phyloP scores from a whole-genome alignment of 441 rosid genomes.

The Erodium trifolium region DNA sequence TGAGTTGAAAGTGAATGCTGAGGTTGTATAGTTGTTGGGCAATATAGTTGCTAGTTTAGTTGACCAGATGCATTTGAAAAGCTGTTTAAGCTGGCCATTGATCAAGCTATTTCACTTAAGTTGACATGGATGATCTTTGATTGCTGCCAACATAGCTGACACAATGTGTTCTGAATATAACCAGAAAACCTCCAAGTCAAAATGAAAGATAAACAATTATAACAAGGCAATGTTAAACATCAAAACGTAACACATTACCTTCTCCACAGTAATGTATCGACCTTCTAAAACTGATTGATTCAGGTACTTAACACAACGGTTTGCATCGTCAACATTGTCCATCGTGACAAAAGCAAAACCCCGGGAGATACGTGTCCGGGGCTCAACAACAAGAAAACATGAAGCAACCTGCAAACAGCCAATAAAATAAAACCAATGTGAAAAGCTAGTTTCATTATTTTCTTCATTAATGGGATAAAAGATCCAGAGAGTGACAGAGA shows the following conservation, averaged over 20 bases:
- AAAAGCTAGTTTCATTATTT: neutral
- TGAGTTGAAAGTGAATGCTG: constrained; percentile 86
- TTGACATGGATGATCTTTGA: constrained; percentile 86
- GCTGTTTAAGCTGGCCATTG: constrained; percentile 92
- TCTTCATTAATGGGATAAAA: neutral
- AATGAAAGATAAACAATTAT: constrained; percentile 35
- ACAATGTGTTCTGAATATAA: constrained; percentile 80
- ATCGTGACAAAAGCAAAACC: constrained; percentile 93
- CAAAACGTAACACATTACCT: constrained; percentile 45
- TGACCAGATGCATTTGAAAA: constrained; percentile 82
- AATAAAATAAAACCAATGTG: neutral
- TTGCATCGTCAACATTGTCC: constrained; percentile 71
- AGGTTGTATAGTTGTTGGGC: constrained; percentile 72
- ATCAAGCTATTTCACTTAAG: constrained; percentile 86
- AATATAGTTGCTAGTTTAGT: constrained; percentile 81
- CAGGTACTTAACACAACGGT: constrained; percentile 82
- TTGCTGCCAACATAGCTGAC: constrained; percentile 95
- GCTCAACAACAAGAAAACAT: constrained; percentile 89
- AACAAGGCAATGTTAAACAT: constrained; percentile 20
- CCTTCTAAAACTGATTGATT: constrained; percentile 95
- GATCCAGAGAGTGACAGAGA: neutral
- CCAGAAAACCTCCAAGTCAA: constrained; percentile 90
- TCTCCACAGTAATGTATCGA: constrained; percentile 90
- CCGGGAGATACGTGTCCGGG: constrained; percentile 84
- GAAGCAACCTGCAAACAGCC: constrained; percentile 53